A percentile compares a stretch with the other conserved stretches of the same genome.
phyloP scores from a whole-genome alignment of 2,329 filamentous ascomycete species.

The Allantophomopsis lycopodina region DNA sequence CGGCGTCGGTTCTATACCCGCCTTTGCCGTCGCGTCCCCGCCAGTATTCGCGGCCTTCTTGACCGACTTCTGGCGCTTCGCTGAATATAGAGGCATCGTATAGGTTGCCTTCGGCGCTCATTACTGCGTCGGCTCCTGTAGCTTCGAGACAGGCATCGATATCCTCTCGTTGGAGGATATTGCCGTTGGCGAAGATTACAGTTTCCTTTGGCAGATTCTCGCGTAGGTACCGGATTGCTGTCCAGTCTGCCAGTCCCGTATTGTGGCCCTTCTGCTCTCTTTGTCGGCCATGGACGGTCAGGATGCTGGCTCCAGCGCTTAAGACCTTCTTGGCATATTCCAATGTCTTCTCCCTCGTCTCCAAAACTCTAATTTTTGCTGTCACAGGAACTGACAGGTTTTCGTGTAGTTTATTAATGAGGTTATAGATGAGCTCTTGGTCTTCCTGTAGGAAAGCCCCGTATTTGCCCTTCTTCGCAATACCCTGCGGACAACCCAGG shows the following conservation, averaged over 20 bases:
- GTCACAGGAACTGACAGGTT: slow-evolving; percentile 76
- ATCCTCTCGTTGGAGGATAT: slow-evolving; percentile 71
- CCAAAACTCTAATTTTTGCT: slow-evolving; percentile 85
- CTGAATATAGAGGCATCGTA: slow-evolving; percentile 85
- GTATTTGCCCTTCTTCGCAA: slow-evolving; percentile 81
- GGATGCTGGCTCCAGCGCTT: slow-evolving; percentile 76
- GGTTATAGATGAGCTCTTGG: slow-evolving; percentile 64
- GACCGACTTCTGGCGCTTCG: slow-evolving; percentile 43
- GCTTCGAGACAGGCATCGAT: slow-evolving; percentile 63
- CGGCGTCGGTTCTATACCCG: slow-evolving; percentile 79
- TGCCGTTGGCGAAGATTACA: slow-evolving; percentile 94
- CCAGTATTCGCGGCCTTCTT: slow-evolving; percentile 76
- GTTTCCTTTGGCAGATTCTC: slow-evolving; percentile 76
- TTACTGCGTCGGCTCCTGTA: slow-evolving; percentile 83
- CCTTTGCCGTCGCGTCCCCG: slow-evolving; percentile 62
- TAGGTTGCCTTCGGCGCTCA: slow-evolving; percentile 92
- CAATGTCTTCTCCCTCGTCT: slow-evolving; percentile 74
- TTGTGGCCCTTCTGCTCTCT: slow-evolving; percentile 93
- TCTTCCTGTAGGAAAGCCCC: slow-evolving; percentile 93
- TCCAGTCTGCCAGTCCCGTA: slow-evolving; percentile 88
- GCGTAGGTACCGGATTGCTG: slow-evolving; percentile 66
- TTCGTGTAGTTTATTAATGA: slow-evolving; percentile 73
- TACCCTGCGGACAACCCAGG: slow-evolving; percentile 90
- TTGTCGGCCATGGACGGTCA: slow-evolving; percentile 81
- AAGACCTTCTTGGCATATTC: slow-evolving; percentile 83